Base-by-base conservation (phyloP, 805 yeast genomes). In the Wilhelminamyces savonicus region DNA sequence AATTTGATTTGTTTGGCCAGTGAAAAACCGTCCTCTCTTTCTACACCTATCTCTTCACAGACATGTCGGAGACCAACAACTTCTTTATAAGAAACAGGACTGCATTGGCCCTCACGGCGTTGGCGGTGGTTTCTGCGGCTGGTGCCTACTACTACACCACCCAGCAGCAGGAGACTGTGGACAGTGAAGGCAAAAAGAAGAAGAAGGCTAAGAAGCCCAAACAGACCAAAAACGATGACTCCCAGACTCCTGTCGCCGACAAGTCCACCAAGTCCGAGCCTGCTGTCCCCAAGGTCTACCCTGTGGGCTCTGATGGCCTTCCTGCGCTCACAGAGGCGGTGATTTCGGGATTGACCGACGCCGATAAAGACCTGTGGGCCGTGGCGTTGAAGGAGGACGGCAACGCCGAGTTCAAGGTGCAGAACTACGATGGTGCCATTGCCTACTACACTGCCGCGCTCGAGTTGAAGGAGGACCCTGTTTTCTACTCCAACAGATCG, bases 401-500 rank as follows among this genome's bases (percentile, higher is more conserved):
- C 49, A 92, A 92, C 59, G 69, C 67, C 30, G 74, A 65, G 34
- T 92, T 84, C 69, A 82, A 80, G 56, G 49, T 49, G 34, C 81
- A 83, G 59, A 66, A 81, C 30, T 83, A 69, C 50, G 70, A 75
- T 31, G 69, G 70, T n/a, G 97, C 97, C 25, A 74, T 87, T 47
- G 75, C 72, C 26, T 80, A 70, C 56, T 92, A 92, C 66, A 56
- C 84, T 24, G 75, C 73, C 34, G 97, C 98, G 8, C 66, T 92
- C 43, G 53, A 67, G 31, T 68, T 85, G 50, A 80, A 81, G 52
- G 59, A 69, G 43, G 97, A 92, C 58, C 87, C 97, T 4, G 82
- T 88, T 21, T 92, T 74, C 63, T 90, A 80, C 64, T 86, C 97
- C 38, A 92, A 92, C 69, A 78, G 97, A 61, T 87, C 97, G 17